Evolutionary conservation across 441 rosid species (phyloP), one percentile per base, ranked within the genome.

Genomic region (Syzygium malaccense): DNA sequence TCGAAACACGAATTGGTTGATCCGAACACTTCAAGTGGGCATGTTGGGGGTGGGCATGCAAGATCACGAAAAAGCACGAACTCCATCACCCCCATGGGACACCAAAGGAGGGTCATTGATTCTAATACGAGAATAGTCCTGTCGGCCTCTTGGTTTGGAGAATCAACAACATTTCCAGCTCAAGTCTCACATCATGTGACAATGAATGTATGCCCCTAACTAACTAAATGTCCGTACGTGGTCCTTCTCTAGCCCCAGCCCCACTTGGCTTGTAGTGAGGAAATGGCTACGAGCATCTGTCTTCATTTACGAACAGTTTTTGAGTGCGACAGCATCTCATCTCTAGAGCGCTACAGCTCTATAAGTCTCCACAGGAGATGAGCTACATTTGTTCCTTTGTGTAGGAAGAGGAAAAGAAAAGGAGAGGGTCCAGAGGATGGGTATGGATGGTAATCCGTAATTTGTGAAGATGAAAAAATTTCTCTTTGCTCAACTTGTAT

Each of bases 121-220:
- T 49, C 51, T 71, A 71, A 37, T 37, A 26, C n/a, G 17, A 71
- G 83, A 41, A 71, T 37, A 20, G 49, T 37, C n/a, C 9, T 23
- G 83, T 86, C 88, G 88, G 89, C 92, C 89, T 90, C 88, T 87
- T 87, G 91, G 90, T 89, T 88, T 71, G 90, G 86, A 87, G 53
- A 89, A 78, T 85, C 90, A 86, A 89, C 89, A 41, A 48, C 91
- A 92, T 87, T 88, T 86, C 83, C 91, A 80, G 71, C 89, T 53
- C 7, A 71, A 66, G 68, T 54, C 87, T 89, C 89, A 86, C 89
- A 86, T 89, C 91, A 90, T 75, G 87, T 86, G 87, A 87, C 90
- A 78, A 37, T 20, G 51, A 20, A 71, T 71, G 41, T 86, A 20
- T 55, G 85, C 86, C 66, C 32, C 53, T 48, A 57, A 23, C 25